phyloP scores from a whole-genome alignment of 345 rosid species.

The Eucalyptus caleyi region DNA sequence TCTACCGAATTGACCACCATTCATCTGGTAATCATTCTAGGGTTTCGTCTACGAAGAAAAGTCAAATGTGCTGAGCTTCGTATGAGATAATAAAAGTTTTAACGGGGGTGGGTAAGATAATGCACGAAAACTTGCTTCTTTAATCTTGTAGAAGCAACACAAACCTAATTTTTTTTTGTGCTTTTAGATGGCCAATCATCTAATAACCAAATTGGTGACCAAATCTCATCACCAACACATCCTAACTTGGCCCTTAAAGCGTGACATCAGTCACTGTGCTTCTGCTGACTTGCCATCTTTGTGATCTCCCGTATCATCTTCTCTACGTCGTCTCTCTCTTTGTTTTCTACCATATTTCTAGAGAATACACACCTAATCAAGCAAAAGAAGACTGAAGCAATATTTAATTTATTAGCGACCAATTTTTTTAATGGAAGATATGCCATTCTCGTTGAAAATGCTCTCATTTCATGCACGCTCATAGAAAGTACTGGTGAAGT shows the following conservation, averaged over 20 bases:
- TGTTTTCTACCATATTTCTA: background rate
- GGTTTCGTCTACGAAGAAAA: background rate
- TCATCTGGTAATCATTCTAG: background rate
- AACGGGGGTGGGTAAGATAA: background rate
- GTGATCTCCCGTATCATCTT: background rate
- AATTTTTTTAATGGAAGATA: background rate
- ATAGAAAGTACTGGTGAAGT: background rate
- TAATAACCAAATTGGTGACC: background rate
- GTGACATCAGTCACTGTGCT: background rate
- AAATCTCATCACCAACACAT: background rate
- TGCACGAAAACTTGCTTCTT: background rate
- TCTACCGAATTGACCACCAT: background rate
- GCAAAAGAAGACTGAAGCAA: background rate
- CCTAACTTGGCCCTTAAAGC: background rate
- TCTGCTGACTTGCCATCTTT: background rate
- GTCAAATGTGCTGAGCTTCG: background rate
- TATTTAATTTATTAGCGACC: background rate
- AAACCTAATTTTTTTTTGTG: background rate
- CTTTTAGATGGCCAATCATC: background rate
- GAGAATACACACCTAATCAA: background rate
- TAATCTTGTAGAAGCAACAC: background rate
- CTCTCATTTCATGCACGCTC: background rate
- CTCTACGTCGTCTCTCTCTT: background rate
- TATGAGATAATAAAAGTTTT: background rate
- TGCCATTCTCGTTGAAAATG: conserved; percentile 30